Evolutionary conservation across 306 rosid species (phyloP), one percentile per base, ranked within the genome.

Genomic region (Morella rubra): DNA sequence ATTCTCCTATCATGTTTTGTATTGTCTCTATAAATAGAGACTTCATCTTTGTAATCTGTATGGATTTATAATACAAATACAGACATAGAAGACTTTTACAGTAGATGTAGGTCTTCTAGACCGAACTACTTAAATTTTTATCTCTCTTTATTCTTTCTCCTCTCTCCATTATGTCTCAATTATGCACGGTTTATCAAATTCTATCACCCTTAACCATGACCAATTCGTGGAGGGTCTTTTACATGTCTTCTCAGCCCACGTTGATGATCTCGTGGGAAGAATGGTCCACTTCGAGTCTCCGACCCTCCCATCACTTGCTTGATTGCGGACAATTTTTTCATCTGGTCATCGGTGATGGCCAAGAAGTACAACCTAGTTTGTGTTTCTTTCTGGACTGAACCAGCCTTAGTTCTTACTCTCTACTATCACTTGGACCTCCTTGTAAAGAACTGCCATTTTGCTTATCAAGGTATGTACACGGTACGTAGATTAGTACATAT

Each of bases 321-420:
- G 41, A 83, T 86, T 7, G 92, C 90, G 5, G 88, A 90, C 41
- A 84, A 86, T 16, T 90, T 86, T 82, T 90, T 82, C 46, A 88
- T 86, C 1, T 90, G 95, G 95, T 82, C 90, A 1, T 81, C 84
- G 0, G 49, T 70, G 44, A 51, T 87, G 4, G 86, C 90, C 11
- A 79, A 77, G 80, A 87, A 87, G 77, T 86, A 84, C 27, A 77
- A 78, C 2, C 44, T 86, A 4, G 67, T 74, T 13, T 84, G 44
- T 49, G 85, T 79, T 24, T 86, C 92, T 16, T 84, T 77, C 32
- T 90, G 90, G 95, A 90, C 95, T 0, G 90, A 90, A 20, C 85
- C 92, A 24, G 87, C 92, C 46, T 62, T 88, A 80, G 88, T 88
- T 67, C 83, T 84, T 60, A 65, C 85, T 10, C 79, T 90, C 3